These are phyloP conservation scores for Amorphotheca resinae DNA, from an alignment of 495 filamentous ascomycete genomes.

Conservation along the genomic window DNA sequence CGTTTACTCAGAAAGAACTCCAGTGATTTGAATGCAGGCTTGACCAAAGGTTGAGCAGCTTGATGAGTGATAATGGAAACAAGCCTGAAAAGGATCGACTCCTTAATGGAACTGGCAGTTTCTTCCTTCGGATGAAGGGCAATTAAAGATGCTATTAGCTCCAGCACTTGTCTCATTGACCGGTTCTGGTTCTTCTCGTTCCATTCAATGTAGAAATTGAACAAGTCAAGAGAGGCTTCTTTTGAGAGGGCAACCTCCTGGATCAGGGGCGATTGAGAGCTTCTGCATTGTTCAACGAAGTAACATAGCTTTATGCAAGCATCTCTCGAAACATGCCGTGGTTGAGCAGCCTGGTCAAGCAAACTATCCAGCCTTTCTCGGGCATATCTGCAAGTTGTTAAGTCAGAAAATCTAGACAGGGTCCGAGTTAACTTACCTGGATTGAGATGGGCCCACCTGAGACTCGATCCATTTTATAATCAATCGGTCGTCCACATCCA, in stretches of 20 bases:
- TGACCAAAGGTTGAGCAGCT: conserved; percentile 41
- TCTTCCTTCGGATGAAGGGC: conserved; percentile 32
- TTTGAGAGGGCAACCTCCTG: conserved; percentile 36
- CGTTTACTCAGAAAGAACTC: conserved; percentile 46
- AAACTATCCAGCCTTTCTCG: conserved; percentile 26
- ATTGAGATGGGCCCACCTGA: conserved; percentile 20
- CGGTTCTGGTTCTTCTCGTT: conserved; percentile 63
- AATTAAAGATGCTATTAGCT: conserved; percentile 41
- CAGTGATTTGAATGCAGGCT: conserved; percentile 47
- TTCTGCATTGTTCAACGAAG: conserved; percentile 40
- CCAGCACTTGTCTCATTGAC: conserved; percentile 60
- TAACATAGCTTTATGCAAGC: conserved; percentile 41
- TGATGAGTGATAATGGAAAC: conserved; percentile 37
- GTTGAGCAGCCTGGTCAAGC: conserved; percentile 31
- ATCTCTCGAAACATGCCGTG: conserved; percentile 30
- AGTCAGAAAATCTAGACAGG: neutral
- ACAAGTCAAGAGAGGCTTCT: conserved; percentile 42
- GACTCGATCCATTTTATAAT: conserved; percentile 26
- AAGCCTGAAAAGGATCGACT: conserved; percentile 28
- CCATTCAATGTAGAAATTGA: conserved; percentile 59
- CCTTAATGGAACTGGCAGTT: conserved; percentile 25
- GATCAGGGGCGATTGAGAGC: conserved; percentile 28
- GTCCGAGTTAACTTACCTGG: conserved; percentile 15
- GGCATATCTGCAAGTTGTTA: conserved; percentile 13
- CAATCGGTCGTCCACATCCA: conserved; percentile 14